Conservation (phyloP, 2,329 filamentous ascomycete genomes). For the Piedraia hortae region DNA sequence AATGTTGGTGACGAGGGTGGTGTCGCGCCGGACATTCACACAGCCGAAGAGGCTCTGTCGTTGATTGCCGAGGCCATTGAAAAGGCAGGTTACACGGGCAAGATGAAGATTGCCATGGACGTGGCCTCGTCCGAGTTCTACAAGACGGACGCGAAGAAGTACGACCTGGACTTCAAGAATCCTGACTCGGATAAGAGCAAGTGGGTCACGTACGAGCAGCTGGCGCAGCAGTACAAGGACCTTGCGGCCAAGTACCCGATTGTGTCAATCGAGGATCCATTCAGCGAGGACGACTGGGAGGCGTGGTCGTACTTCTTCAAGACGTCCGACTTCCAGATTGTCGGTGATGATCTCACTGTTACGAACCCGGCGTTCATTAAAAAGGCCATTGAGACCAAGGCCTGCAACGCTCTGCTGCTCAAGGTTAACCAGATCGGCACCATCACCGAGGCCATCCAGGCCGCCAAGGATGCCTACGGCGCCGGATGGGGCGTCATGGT, state of each 20-base stretch:
- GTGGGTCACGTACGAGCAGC: conserved; percentile 97
- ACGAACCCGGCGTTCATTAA: conserved; percentile 98
- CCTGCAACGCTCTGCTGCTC: conserved; percentile 88
- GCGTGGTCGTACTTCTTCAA: conserved; percentile 99
- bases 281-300: conserved; percentile 99
- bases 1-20: conserved; percentile 99
- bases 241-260: conserved; percentile 92
- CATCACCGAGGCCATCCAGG: conserved; percentile 94
- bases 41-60: conserved; percentile 82
- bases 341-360: conserved; percentile 94
- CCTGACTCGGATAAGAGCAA: conserved; percentile 83
- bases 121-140: conserved; percentile 99
- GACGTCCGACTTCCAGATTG: conserved; percentile 93
- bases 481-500: conserved; percentile 98
- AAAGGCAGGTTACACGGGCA: conserved; percentile 77
- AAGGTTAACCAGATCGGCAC: conserved; percentile 99
- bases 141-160: conserved; percentile 88
- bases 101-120: conserved; percentile 97
- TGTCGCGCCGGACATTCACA: conserved; percentile 97
- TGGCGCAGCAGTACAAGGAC: conserved; percentile 69
- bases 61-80: conserved; percentile 89
- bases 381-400: conserved; percentile 97
- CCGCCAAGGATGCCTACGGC: conserved; percentile 91
- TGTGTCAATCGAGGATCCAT: conserved; percentile 95
- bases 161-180: conserved; percentile 99